These are phyloP conservation scores for Deinandra increscens DNA, from an alignment of 129 eudicot genomes.

Conservation along the genomic window DNA sequence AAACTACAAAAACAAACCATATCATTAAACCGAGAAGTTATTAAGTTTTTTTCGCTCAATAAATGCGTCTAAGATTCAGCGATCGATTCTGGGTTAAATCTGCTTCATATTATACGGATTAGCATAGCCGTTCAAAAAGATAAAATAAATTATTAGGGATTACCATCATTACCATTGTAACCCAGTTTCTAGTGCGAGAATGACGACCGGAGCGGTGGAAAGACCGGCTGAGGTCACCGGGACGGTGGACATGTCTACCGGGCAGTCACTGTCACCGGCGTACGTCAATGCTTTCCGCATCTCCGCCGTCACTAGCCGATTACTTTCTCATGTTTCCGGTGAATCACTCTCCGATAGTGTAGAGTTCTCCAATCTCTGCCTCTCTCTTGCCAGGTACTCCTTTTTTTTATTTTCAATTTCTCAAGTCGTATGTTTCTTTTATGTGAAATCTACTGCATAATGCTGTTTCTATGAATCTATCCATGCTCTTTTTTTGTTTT, in stretches of 20 bases:
- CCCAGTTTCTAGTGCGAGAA: background rate
- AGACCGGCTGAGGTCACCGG: slow-evolving; percentile 16
- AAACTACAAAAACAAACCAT: no score
- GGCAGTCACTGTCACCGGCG: slow-evolving; percentile 33
- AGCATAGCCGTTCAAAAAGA: no score
- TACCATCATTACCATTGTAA: background rate
- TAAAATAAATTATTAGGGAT: no score
- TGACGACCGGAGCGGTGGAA: slow-evolving; percentile 24
- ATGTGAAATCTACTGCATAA: background rate
- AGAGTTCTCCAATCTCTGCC: slow-evolving; percentile 72
- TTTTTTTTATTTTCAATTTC: background rate
- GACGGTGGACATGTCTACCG: background rate
- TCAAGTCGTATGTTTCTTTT: background rate
- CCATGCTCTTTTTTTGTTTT: background rate
- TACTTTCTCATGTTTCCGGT: slow-evolving; percentile 30
- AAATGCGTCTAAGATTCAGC: no score
- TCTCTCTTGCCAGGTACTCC: slow-evolving; percentile 67
- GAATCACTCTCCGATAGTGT: slow-evolving; percentile 16
- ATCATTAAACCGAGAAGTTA: no score
- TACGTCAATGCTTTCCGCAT: slow-evolving; percentile 53
- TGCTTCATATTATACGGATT: no score
- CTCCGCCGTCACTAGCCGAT: slow-evolving; percentile 51
- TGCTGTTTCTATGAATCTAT: background rate
- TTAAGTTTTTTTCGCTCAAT: no score
- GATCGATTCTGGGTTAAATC: no score